Evolutionary conservation across 2,329 filamentous ascomycete genomes (phyloP).

Genomic region (Fusarium sp.): DNA sequence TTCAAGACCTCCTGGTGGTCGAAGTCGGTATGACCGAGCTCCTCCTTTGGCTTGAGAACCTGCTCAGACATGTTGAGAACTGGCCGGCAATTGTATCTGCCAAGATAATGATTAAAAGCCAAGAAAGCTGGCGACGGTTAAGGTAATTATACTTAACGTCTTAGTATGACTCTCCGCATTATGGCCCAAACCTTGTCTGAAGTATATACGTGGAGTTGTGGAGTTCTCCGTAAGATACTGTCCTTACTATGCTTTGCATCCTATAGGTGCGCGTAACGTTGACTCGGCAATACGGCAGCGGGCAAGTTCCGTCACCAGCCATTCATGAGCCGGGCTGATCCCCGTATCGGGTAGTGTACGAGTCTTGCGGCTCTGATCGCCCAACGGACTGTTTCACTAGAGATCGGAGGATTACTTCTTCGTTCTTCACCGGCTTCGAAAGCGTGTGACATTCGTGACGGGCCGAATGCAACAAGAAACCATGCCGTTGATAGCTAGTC

Average conservation of each 20-base stretch:
- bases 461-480: constrained; percentile 6
- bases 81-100: background rate
- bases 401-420: background rate
- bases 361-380: background rate
- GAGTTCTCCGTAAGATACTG: background rate
- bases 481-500: background rate
- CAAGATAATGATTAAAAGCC: background rate
- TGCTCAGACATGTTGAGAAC: constrained; percentile 3
- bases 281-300: constrained; percentile 5
- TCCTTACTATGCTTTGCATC: background rate
- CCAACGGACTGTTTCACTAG: background rate
- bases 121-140: background rate
- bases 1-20: constrained; percentile 18
- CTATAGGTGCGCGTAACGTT: constrained; percentile 8
- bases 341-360: background rate
- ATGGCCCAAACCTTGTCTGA: background rate
- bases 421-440: background rate
- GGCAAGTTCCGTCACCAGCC: background rate
- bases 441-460: background rate
- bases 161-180: background rate
- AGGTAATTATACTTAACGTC: constrained; percentile 7
- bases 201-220: background rate
- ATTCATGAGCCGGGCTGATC: background rate
- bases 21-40: constrained; percentile 18
- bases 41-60: constrained; percentile 5